Base-by-base conservation (phyloP, 306 rosid species). In the Corylus avellana region DNA sequence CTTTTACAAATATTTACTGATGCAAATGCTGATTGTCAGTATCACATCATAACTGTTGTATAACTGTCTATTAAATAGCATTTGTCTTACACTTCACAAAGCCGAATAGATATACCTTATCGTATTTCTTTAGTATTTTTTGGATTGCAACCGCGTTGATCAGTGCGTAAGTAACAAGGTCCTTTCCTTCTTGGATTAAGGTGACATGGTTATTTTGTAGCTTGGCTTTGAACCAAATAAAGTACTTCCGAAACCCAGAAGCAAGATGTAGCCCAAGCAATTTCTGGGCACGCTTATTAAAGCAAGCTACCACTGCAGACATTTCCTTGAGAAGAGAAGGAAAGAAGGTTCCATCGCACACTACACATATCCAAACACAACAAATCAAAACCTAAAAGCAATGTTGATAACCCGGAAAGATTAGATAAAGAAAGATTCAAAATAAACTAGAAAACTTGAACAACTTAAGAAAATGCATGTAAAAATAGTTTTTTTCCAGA, bases 101-200 rank as follows among this genome's bases (percentile, higher is more conserved):
- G 51, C 50, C 62, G 10, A 29, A 20, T 8, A 82, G 64, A 1
- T 74, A 49, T 70, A 94, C 98, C 97, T 95, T 92, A 39, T 95
- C 98, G 70, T 95, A 95, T 84, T 95, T 95, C 87, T 95, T 95
- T 0, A 95, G 90, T 56, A 95, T 95, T 80, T 95, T 95, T 42
- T 96, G 83, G 54, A 95, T 80, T 10, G 99, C 99, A 78, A 84
- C 71, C 70, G 97, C 93, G 10, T 95, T 95, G 61, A 95, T 90
- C 73, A 95, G 84, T 9, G 98, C 99, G 68, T 95, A 95, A 76
- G 88, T 86, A 55, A 91, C 98, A n/a, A 95, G 87, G 72, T 95
- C 97, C 64, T 87, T 89, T 69, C 98, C 99, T 87, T 95, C 97
- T 78, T 93, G 85, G 54, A 87, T 81, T 4, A 93, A 82, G 50